phyloP scores from a whole-genome alignment of 169 alveolate genomes.

The Fabrea salina region DNA sequence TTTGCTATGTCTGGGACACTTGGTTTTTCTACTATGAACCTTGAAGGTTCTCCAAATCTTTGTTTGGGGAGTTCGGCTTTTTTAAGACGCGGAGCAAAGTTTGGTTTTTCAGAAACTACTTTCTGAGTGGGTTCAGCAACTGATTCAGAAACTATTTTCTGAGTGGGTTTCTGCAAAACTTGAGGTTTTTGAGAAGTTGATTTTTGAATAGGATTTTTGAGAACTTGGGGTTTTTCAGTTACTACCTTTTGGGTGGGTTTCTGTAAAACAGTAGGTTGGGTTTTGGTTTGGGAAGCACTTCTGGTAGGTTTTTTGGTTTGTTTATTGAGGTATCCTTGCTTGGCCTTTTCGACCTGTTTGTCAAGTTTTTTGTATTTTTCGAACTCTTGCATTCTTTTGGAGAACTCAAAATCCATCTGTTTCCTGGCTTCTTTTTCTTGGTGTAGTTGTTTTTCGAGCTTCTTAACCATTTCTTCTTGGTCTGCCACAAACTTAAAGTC shows the following conservation, averaged over 20 bases:
- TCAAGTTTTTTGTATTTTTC: not conserved
- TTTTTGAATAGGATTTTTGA: not conserved
- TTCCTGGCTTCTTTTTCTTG: constrained; percentile 28
- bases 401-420: constrained; percentile 9
- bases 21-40: not conserved
- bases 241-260: not conserved
- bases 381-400: not conserved
- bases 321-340: not conserved
- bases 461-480: not conserved
- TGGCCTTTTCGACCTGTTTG: not conserved
- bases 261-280: not conserved
- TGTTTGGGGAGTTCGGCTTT: no score
- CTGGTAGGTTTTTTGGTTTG: not conserved
- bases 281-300: not conserved
- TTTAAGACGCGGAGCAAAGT: no score
- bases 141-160: not conserved
- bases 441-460: not conserved
- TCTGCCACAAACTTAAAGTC: constrained; percentile 15
- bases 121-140: not conserved
- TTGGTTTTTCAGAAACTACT: no score
- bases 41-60: no score
- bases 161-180: not conserved
- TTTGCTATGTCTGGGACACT: no score
- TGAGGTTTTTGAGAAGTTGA: no score
- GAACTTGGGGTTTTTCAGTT: not conserved